These are phyloP conservation scores for Canariomyces notabilis DNA, from an alignment of 2,329 filamentous ascomycete species.

Conservation along the genomic window DNA sequence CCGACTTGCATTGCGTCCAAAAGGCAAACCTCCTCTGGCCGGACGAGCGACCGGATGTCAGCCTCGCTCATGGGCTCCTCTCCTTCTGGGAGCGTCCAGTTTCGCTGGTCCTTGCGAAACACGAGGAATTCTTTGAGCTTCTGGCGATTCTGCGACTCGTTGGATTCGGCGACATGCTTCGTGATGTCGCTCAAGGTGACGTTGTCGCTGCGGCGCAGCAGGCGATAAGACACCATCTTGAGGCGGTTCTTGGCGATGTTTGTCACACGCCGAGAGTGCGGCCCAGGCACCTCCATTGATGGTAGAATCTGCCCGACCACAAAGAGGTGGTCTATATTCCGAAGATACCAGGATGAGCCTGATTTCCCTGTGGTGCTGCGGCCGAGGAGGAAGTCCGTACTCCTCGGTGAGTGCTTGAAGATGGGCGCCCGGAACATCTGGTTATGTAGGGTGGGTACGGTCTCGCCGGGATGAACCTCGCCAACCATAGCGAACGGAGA, in stretches of 20 bases:
- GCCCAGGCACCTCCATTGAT: conserved; percentile 84
- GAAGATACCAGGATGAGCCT: conserved; percentile 77
- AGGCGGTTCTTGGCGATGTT: conserved; percentile 95
- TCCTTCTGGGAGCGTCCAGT: conserved; percentile 72
- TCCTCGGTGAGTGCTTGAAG: conserved; percentile 75
- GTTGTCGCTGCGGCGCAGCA: conserved; percentile 71
- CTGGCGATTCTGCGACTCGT: conserved; percentile 90
- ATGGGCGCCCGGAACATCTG: conserved; percentile 92
- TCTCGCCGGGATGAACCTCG: conserved; percentile 84
- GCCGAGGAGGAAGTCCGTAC: conserved; percentile 81
- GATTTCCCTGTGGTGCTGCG: conserved; percentile 72
- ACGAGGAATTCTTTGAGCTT: conserved; percentile 95
- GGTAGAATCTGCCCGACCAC: conserved; percentile 92
- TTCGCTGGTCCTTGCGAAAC: conserved; percentile 82
- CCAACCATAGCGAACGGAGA: conserved; percentile 96
- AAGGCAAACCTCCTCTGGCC: conserved; percentile 89
- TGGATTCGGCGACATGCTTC: conserved; percentile 85
- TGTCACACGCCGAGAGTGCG: conserved; percentile 90
- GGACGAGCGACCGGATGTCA: conserved; percentile 79
- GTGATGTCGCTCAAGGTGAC: conserved; percentile 81
- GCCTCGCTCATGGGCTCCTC: conserved; percentile 77
- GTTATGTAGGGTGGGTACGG: conserved; percentile 86
- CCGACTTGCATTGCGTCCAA: conserved; percentile 97
- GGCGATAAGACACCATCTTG: conserved; percentile 90
- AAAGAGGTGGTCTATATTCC: conserved; percentile 85